Conservation (phyloP, 2,329 filamentous ascomycete species). For the Thielaviopsis cerberus region DNA sequence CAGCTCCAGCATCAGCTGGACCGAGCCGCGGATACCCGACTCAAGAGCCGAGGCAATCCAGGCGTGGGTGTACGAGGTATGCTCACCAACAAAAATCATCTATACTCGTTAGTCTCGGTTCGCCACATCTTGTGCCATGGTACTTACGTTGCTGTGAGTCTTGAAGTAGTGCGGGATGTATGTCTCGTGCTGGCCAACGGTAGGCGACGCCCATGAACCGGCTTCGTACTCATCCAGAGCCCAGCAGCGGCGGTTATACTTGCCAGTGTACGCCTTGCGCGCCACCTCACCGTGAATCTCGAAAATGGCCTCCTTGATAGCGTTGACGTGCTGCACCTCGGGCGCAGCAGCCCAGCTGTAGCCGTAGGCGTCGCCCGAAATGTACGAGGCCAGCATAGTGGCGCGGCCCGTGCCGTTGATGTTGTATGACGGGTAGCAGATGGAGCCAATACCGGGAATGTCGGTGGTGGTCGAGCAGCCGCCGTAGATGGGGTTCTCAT, state of each 20-base stretch:
- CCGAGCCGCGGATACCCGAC: constrained; percentile 44
- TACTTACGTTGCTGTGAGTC: constrained; percentile 22
- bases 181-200: constrained; percentile 46
- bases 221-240: constrained; percentile 39
- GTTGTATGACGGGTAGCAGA: constrained; percentile 50
- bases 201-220: constrained; percentile 43
- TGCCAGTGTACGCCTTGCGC: constrained; percentile 38
- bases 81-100: constrained; percentile 52
- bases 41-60: constrained; percentile 53
- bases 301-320: constrained; percentile 45
- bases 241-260: constrained; percentile 49
- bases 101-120: constrained; percentile 14
- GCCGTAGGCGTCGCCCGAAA: constrained; percentile 23
- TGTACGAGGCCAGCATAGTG: constrained; percentile 42
- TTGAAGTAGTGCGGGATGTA: constrained; percentile 57
- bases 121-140: neutral
- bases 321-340: constrained; percentile 42
- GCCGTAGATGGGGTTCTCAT: constrained; percentile 38
- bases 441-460: constrained; percentile 39
- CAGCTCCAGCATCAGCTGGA: constrained; percentile 42
- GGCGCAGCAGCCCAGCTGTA: constrained; percentile 26
- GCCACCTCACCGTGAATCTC: constrained; percentile 38
- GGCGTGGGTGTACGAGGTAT: constrained; percentile 53
- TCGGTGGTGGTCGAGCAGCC: constrained; percentile 36
- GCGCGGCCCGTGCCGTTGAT: constrained; percentile 45